Evolutionary conservation across 148 eudicot species (phyloP), one percentile per base, ranked within the genome.

Genomic region (Agrostemma githago): DNA sequence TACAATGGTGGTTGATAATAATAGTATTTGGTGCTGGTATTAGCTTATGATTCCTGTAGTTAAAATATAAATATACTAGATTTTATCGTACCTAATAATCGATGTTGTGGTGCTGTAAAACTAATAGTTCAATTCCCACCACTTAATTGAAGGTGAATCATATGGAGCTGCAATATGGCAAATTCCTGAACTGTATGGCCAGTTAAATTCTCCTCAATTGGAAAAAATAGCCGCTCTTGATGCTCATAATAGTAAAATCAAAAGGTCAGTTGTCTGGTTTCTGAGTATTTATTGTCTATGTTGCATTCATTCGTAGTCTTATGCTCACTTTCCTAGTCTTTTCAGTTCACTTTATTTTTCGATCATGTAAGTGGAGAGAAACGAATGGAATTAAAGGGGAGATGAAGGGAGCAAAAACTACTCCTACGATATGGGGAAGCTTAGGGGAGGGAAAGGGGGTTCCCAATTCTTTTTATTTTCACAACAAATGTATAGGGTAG

Each of bases 111-210:
- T 60, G 64, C 38, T 21, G 64, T 17, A 19, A 11, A 37, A 60
- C 21, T 37, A n/a, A 1, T n/a, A 20, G 37, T 12, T 51, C 14
- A 11, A 51, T 59, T 72, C 78, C 48, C 19, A n/a, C 64, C 70
- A 74, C 46, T 12, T 74, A 61, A 72, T 34, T 87, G 41, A 81
- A 94, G 98, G 98, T 79, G 97, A 94, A 80, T 81, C 93, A 44
- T 90, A 89, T 78, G 96, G 97, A 78, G 98, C 98, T 71, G 93
- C 97, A 38, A 82, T 94, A 77, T 94, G 98, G 98, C 98, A 89
- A 83, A 91, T 91, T 70, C 98, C 98, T 76, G 98, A 94, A 87
- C 75, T 94, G 20, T 94, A 94, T 85, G 98, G 98, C 58, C 96
- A 91, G 76, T 82, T 86, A 71, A 91, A 88, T 84, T 94, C 98